phyloP scores from a whole-genome alignment of 345 rosid species.

The Eucalyptus curtisii region DNA sequence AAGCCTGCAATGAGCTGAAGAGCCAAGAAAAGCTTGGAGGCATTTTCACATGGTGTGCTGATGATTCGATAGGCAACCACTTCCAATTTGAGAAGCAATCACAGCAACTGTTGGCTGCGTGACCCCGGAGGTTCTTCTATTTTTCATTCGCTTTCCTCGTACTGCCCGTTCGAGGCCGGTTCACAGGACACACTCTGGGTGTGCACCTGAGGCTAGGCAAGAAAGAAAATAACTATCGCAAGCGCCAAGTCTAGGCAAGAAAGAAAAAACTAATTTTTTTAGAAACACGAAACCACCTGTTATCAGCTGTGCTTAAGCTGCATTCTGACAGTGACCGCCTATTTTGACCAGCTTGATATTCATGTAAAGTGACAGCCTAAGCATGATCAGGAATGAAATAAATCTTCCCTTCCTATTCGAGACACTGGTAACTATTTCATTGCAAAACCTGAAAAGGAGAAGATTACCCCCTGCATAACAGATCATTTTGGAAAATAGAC shows the following conservation, averaged over 20 bases:
- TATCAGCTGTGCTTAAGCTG: not conserved
- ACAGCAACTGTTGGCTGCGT: constrained; percentile 8
- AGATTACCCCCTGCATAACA: not conserved
- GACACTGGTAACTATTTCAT: not conserved
- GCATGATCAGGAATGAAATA: not conserved
- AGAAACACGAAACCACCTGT: not conserved
- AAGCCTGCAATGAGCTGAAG: constrained; percentile 17
- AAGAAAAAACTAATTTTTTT: not conserved
- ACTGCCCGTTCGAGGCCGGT: not conserved
- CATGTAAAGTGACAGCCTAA: not conserved
- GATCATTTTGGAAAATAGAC: not conserved
- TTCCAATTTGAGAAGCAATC: constrained; percentile 21
- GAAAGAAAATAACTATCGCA: not conserved
- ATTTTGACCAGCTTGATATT: not conserved
- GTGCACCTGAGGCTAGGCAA: not conserved
- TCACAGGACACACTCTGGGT: not conserved
- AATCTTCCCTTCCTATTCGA: not conserved
- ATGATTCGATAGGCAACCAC: constrained; percentile 9
- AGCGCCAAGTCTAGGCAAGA: not conserved
- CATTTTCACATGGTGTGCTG: constrained; percentile 31
- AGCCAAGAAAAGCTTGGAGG: constrained; percentile 12
- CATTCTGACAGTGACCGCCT: not conserved
- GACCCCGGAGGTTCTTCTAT: not conserved
- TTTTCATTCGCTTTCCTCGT: not conserved
- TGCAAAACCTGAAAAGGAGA: not conserved